Conservation (phyloP, 2,329 filamentous ascomycete species). For the Microcera coccophila region DNA sequence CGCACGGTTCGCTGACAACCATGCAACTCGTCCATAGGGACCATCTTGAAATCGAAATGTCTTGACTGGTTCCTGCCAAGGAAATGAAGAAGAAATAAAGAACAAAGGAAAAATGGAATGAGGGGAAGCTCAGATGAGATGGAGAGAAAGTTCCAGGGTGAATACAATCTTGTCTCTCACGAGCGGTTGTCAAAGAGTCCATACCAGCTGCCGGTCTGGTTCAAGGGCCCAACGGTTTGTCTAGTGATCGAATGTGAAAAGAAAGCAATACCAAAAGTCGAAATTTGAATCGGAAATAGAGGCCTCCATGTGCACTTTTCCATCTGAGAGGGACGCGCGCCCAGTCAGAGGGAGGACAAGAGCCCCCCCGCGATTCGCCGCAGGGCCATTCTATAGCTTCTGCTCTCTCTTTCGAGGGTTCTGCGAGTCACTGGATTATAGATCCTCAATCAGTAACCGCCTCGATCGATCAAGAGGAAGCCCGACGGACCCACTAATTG, state of each 20-base stretch:
- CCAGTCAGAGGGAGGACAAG: slow-evolving; percentile 3
- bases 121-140: slow-evolving; percentile 3
- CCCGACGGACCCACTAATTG: slow-evolving; percentile 23
- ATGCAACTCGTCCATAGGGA: background rate
- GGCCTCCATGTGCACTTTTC: background rate
- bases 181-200: slow-evolving; percentile 17
- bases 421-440: slow-evolving; percentile 15
- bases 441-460: slow-evolving; percentile 11
- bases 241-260: slow-evolving; percentile 15
- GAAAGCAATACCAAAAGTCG: slow-evolving; percentile 1
- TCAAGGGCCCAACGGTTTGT: slow-evolving; percentile 17
- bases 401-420: slow-evolving; percentile 20
- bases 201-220: slow-evolving; percentile 3
- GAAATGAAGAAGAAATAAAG: slow-evolving; percentile 8
- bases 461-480: slow-evolving; percentile 8
- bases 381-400: slow-evolving; percentile 23
- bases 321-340: slow-evolving; percentile 3
- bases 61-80: background rate
- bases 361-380: slow-evolving; percentile 9
- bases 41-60: background rate
- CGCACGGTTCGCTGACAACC: background rate
- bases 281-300: slow-evolving; percentile 1
- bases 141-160: slow-evolving; percentile 15
- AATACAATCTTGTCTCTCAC: slow-evolving; percentile 19
- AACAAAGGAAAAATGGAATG: slow-evolving; percentile 3